Conservation (phyloP, 495 filamentous ascomycete genomes). For the Pyronema omphalodes region DNA sequence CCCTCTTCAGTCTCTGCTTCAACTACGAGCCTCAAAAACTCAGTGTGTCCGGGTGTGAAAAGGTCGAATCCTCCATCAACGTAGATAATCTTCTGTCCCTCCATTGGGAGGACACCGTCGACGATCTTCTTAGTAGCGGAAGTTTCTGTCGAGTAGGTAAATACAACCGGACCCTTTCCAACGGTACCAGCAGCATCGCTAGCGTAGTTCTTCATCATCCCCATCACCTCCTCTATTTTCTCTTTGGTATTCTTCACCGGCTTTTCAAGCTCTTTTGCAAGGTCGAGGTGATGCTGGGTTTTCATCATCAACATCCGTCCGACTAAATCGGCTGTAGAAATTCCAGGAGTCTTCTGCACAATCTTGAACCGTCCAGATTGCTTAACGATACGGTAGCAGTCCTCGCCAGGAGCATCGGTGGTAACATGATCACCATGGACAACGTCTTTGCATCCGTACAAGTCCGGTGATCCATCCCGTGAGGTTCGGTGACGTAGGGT, state of each 20-base stretch:
- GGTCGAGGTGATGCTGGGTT: constrained; percentile 68
- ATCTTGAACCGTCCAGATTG: constrained; percentile 77
- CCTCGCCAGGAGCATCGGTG: constrained; percentile 65
- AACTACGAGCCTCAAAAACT: constrained; percentile 64
- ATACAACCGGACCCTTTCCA: constrained; percentile 18
- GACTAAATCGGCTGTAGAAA: constrained; percentile 91
- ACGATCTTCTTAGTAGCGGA: constrained; percentile 41
- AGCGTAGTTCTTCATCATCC: constrained; percentile 65
- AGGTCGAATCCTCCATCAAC: constrained; percentile 95
- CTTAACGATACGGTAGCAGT: constrained; percentile 96
- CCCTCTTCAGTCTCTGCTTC: constrained; percentile 45
- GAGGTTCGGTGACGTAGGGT: constrained; percentile 83
- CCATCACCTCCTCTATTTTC: constrained; percentile 37
- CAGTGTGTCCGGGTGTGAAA: constrained; percentile 91
- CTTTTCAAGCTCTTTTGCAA: constrained; percentile 32
- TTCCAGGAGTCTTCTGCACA: constrained; percentile 88
- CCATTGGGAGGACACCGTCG: constrained; percentile 42
- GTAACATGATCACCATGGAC: constrained; percentile 87
- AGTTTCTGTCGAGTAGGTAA: constrained; percentile 18
- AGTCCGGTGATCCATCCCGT: constrained; percentile 88
- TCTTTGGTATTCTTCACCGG: constrained; percentile 33
- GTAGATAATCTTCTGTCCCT: constrained; percentile 75
- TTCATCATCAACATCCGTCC: constrained; percentile 93
- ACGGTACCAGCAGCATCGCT: constrained; percentile 45
- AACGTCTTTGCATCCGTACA: constrained; percentile 82